Evolutionary conservation across 2,329 filamentous ascomycete genomes (phyloP).

Genomic region (Scytalidium lignicola): DNA sequence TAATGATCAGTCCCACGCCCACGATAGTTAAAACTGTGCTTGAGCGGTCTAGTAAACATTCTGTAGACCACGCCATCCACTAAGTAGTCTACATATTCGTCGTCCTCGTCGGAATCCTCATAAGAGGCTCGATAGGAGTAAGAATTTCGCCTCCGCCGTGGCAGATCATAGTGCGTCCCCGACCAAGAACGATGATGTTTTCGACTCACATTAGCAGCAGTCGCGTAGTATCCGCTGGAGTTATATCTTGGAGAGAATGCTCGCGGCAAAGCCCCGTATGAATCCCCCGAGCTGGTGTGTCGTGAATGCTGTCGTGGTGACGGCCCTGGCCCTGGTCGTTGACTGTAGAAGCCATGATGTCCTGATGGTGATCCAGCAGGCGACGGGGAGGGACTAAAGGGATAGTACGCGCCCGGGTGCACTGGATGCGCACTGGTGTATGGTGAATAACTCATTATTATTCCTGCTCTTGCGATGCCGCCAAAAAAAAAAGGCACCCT

Average conservation of each 20-base stretch:
- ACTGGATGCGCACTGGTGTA: conserved; percentile 23
- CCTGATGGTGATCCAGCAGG: conserved; percentile 27
- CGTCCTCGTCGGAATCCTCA: conserved; percentile 32
- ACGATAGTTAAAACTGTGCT: conserved; percentile 27
- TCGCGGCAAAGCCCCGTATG: conserved; percentile 18
- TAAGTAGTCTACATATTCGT: conserved; percentile 26
- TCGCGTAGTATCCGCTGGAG: conserved; percentile 30
- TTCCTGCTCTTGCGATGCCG: conserved; percentile 27
- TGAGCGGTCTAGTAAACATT: conserved; percentile 17
- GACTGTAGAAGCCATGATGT: conserved; percentile 24
- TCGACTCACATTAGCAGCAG: conserved; percentile 33
- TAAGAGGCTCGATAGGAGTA: conserved; percentile 30
- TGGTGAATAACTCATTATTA: conserved; percentile 24
- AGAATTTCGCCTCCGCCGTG: conserved; percentile 24
- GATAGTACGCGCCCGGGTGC: conserved; percentile 23
- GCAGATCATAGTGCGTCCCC: conserved; percentile 19
- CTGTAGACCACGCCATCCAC: conserved; percentile 23
- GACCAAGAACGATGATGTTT: conserved; percentile 28
- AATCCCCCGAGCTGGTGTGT: conserved; percentile 26
- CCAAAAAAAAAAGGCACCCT: conserved; percentile 13
- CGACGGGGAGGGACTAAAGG: conserved; percentile 27
- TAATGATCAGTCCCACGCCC: conserved; percentile 31
- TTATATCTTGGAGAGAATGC: conserved; percentile 30
- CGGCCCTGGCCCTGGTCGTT: conserved; percentile 13
- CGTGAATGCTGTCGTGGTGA: conserved; percentile 25